Base-by-base conservation (phyloP, 1,139 yeast species). In the Geotrichum citri-aurantii region DNA sequence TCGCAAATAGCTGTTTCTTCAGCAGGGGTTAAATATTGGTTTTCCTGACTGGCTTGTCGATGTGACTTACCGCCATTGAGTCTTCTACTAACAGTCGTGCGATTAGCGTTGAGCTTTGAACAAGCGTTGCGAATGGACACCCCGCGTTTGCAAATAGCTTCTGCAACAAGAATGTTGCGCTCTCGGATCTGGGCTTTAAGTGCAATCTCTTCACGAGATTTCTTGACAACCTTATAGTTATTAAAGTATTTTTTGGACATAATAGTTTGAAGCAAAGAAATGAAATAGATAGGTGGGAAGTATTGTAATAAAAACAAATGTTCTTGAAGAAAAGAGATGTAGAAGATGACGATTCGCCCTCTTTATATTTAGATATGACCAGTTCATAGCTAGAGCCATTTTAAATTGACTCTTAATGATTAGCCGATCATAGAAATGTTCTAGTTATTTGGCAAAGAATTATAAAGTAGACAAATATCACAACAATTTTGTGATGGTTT, bases 21-120 rank as follows among this genome's bases (percentile, higher is more conserved):
- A 14, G 24, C 44, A 7, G 58, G 55, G 24, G 55, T 51, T 14
- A 56, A 23, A 27, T 48, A 51, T 47, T 56, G 58, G 19, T 48
- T 56, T 5, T 56, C 55, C 29, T 51, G 52, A 37, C 52, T 47
- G 10, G 58, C 58, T 23, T 56, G 52, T 4, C 48, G 31, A 27
- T 56, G 58, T n/a, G 58, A 56, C 31, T 37, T 47, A 3, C 58
- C 58, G 11, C 58, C 58, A 23, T 50, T 46, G 4, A 55, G 37
- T 31, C 58, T 44, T 51, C 58, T 27, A 24, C 48, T 50, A 12
- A 55, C 51, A 12, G 58, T 55, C 12, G 58, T 50, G 19, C 58
- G 48, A 26, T 55, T 55, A 17, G 55, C 58, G 6, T 55, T 51
- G 19, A 51, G 48, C 47, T 47, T 55, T 7, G 50, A 37, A 5